Base-by-base conservation (phyloP, 305 asterid species). In the Fraxinus latifolia region DNA sequence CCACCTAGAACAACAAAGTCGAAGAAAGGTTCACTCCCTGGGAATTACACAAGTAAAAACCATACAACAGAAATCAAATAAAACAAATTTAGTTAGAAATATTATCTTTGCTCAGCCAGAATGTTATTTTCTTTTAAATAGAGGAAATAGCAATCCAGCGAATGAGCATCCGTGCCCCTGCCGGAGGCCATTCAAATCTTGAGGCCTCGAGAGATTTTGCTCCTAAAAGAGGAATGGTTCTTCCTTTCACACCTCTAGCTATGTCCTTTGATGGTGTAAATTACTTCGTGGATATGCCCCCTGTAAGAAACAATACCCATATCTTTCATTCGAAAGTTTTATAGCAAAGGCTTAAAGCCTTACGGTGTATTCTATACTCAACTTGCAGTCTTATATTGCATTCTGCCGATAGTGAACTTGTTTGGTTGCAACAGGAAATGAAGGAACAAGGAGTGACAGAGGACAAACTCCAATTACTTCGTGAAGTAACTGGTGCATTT, bases 221-320 rank as follows among this genome's bases (percentile, higher is more conserved):
- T 3, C 89, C 94, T 5, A 92, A 91, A 92, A 91, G 89, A 87
- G 99, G 99, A 87, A 94, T 95, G 98, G 92, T 95, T 85, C 90
- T 95, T 19, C 98, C 98, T 17, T 95, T 95, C 83, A 89, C 93
- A n/a, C 99, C 99, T 74, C 84, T 95, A 74, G 89, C 97, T 25
- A 95, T 95, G 99, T 89, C 97, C 23, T 95, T 95, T 36, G 94
- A 95, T 65, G 81, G 44, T 36, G 94, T 94, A 6, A 94, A 89
- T 87, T 95, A 95, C 87, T 94, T 33, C 42, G 99, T 95, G n/a
- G 97, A 94, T 89, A 94, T 93, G 97, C 99, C 99, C 76, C 92
- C 94, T 0, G 99, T 94, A 85, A 94, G 96, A 82, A 84, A 68
- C 70, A 74, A 5, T 36, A 76, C 7, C 77, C 47, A 21, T 31